Percentiles rank a stretch among this genome's conserved stretches.
Evolutionary conservation across 2,329 filamentous ascomycete genomes (phyloP).

Genomic region (Onygena corvina): DNA sequence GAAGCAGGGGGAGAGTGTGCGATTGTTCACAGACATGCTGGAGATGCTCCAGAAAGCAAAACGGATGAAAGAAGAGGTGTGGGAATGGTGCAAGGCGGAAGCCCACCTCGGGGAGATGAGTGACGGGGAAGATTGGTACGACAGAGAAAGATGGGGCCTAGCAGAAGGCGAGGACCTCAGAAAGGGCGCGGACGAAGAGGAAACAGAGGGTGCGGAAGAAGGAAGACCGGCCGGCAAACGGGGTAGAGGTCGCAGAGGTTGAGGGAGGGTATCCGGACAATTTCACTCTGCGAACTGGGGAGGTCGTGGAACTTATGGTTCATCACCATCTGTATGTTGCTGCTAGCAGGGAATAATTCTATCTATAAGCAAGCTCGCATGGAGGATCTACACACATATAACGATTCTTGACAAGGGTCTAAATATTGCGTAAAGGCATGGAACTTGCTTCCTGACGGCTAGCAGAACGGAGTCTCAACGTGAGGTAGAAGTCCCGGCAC

Average conservation of each 20-base stretch:
- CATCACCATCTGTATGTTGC: no score
- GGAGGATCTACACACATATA: no score
- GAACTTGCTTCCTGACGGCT: no score
- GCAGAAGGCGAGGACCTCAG: constrained; percentile 42
- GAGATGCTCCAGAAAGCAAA: constrained; percentile 47
- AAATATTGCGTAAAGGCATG: no score
- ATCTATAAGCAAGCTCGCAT: no score
- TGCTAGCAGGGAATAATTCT: no score
- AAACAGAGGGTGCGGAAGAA: constrained; percentile 41
- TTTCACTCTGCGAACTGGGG: no score
- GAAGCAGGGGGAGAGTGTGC: constrained; percentile 53
- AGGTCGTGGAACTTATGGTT: no score
- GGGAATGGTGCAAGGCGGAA: constrained; percentile 50
- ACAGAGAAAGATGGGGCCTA: constrained; percentile 50
- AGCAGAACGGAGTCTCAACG: no score
- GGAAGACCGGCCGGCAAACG: constrained; percentile 30
- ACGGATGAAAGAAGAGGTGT: constrained; percentile 47
- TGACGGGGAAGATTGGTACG: constrained; percentile 58
- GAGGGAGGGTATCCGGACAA: constrained; percentile 5
- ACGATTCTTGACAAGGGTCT: no score
- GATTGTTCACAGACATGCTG: constrained; percentile 44
- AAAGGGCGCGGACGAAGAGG: constrained; percentile 51
- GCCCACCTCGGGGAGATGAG: constrained; percentile 54
- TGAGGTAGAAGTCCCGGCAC: no score
- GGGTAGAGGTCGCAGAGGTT: constrained; percentile 29